Evolutionary conservation across 2,329 filamentous ascomycete species (phyloP).

Genomic region (Thermoascus crustaceus): DNA sequence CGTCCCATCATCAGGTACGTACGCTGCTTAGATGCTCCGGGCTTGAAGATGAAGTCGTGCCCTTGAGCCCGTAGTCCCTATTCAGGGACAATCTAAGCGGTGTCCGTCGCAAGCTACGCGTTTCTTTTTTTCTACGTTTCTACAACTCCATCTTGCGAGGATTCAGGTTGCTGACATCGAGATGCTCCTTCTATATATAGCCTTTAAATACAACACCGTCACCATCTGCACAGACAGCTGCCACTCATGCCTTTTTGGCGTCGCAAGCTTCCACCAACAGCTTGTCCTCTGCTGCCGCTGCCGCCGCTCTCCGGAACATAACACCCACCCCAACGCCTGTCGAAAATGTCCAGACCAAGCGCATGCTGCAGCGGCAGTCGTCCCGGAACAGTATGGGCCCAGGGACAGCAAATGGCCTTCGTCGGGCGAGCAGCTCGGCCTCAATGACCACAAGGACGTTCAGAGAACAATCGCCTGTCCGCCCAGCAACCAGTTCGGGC

Average conservation of each 20-base stretch:
- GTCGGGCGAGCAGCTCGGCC: conserved; percentile 59
- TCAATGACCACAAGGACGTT: conserved; percentile 91
- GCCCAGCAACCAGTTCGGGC: conserved; percentile 37
- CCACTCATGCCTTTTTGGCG: conserved; percentile 70
- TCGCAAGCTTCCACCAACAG: conserved; percentile 55
- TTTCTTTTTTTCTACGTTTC: no score
- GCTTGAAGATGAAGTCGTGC: neutral
- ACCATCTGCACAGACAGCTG: conserved; percentile 69
- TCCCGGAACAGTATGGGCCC: conserved; percentile 36
- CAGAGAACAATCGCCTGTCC: conserved; percentile 60
- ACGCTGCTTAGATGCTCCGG: conserved; percentile 1
- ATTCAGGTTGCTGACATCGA: conserved; percentile 10
- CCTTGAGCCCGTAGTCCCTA: no score
- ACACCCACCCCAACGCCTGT: conserved; percentile 72
- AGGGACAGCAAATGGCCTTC: conserved; percentile 32
- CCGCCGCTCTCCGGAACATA: conserved; percentile 70
- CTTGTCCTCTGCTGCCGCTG: conserved; percentile 78
- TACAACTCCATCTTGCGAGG: conserved; percentile 2
- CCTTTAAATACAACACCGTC: conserved; percentile 56
- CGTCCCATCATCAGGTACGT: conserved; percentile 33
- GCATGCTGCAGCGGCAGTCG: conserved; percentile 63
- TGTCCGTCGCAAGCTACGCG: neutral
- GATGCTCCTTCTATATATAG: conserved; percentile 35
- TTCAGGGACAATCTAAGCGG: no score
- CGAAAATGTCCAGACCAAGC: conserved; percentile 78